Percentiles rank a stretch among this genome's conserved stretches.
Conservation (phyloP, 768 basidiomycete genomes). For the Lepiota subincarnata region DNA sequence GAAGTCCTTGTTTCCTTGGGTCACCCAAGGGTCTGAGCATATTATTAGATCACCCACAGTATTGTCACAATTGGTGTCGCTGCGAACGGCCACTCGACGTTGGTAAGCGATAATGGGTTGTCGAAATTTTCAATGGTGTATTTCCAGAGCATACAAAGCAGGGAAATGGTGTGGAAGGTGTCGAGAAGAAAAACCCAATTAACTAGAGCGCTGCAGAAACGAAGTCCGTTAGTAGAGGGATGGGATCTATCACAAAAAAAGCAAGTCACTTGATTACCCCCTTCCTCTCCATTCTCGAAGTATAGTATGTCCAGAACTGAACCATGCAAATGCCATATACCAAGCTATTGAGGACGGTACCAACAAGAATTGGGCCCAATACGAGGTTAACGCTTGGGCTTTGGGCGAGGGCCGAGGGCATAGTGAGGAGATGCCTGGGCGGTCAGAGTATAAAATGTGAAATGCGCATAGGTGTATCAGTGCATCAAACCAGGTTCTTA, state of each 20-base stretch:
- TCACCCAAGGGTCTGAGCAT: neutral
- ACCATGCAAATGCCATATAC: slow-evolving; percentile 22
- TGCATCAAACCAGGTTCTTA: neutral
- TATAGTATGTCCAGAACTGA: slow-evolving; percentile 20
- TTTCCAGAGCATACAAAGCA: slow-evolving; percentile 25
- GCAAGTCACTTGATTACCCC: neutral
- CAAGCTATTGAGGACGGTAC: slow-evolving; percentile 18
- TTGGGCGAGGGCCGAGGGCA: neutral
- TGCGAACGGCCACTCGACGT: slow-evolving; percentile 23
- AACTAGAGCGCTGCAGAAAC: slow-evolving; percentile 19
- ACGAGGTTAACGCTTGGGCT: slow-evolving; percentile 6
- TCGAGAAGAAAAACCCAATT: slow-evolving; percentile 25
- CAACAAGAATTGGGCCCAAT: slow-evolving; percentile 23
- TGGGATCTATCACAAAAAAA: too few species aligned
- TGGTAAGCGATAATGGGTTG: slow-evolving; percentile 17
- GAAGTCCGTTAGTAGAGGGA: neutral
- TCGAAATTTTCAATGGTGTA: slow-evolving; percentile 24
- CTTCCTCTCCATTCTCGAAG: neutral
- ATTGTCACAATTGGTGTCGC: slow-evolving; percentile 24
- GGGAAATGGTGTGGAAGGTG: slow-evolving; percentile 22
- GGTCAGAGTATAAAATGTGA: neutral
- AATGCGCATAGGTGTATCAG: neutral
- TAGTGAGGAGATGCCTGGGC: neutral
- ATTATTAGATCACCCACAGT: slow-evolving; percentile 16
- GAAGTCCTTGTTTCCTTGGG: slow-evolving; percentile 21